Evolutionary conservation across 257 asterid genomes (phyloP).

Genomic region (Fraxinus cuspidata): DNA sequence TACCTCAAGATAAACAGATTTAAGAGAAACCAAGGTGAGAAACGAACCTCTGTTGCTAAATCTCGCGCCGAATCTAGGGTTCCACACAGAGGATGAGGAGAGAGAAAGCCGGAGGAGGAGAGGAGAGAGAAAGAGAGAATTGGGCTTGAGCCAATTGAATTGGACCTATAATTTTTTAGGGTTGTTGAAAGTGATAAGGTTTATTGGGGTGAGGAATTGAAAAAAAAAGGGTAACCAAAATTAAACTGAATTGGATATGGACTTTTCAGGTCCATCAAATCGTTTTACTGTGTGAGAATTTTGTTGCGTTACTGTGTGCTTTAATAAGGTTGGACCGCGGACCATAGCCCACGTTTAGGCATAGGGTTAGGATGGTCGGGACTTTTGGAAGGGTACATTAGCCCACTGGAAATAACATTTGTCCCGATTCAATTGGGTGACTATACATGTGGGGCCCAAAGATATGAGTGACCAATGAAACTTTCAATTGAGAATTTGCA

Average conservation of each 20-base stretch:
- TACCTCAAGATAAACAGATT: neutral
- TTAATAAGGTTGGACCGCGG: neutral
- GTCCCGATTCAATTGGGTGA: neutral
- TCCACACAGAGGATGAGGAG: constrained; percentile 35
- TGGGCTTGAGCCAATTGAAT: constrained; percentile 70
- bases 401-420: neutral
- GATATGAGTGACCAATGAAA: no score
- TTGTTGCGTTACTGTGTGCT: constrained; percentile 37
- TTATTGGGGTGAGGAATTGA: constrained; percentile 36
- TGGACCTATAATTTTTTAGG: constrained; percentile 58
- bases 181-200: constrained; percentile 43
- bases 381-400: neutral
- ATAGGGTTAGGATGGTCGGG: neutral
- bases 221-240: constrained; percentile 20
- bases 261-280: constrained; percentile 74
- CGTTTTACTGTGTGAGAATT: constrained; percentile 33
- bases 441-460: neutral
- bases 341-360: neutral
- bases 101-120: constrained; percentile 25
- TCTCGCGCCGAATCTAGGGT: constrained; percentile 66
- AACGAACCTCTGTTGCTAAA: constrained; percentile 13
- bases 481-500: neutral
- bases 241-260: constrained; percentile 78
- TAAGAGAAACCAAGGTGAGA: neutral
- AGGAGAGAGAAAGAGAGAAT: constrained; percentile 54